Evolutionary conservation across 2,329 filamentous ascomycete genomes (phyloP).

Genomic region (Sporothrix pseudoabietina): DNA sequence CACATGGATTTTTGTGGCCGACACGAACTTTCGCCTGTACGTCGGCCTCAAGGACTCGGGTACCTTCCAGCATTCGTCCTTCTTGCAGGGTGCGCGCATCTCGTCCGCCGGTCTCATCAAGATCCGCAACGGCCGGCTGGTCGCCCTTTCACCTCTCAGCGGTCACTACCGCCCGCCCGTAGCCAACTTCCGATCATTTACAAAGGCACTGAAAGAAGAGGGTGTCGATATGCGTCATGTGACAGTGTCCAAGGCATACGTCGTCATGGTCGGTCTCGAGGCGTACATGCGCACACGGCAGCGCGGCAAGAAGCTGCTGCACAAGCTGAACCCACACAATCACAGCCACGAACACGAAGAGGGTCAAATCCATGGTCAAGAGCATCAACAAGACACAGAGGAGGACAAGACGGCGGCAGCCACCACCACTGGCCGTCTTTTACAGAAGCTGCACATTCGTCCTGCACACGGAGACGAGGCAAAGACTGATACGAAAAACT

Average conservation of each 20-base stretch:
- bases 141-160: slow-evolving; percentile 68
- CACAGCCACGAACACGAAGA: neutral
- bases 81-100: slow-evolving; percentile 80
- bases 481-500: neutral
- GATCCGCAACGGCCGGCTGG: slow-evolving; percentile 77
- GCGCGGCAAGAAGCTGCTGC: slow-evolving; percentile 60
- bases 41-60: slow-evolving; percentile 88
- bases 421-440: neutral
- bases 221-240: slow-evolving; percentile 80
- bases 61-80: slow-evolving; percentile 88
- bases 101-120: slow-evolving; percentile 82
- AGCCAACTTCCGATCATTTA: slow-evolving; percentile 79
- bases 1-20: slow-evolving; percentile 91
- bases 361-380: neutral
- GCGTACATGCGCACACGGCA: slow-evolving; percentile 70
- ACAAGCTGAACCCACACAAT: neutral
- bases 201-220: slow-evolving; percentile 69
- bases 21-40: slow-evolving; percentile 82
- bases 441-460: slow-evolving; percentile 23
- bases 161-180: slow-evolving; percentile 87
- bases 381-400: neutral
- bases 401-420: neutral
- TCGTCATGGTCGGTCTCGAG: slow-evolving; percentile 80
- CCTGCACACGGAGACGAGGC: neutral
- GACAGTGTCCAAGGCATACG: slow-evolving; percentile 78